phyloP scores from a whole-genome alignment of 345 rosid genomes.

The Dimocarpus longan region DNA sequence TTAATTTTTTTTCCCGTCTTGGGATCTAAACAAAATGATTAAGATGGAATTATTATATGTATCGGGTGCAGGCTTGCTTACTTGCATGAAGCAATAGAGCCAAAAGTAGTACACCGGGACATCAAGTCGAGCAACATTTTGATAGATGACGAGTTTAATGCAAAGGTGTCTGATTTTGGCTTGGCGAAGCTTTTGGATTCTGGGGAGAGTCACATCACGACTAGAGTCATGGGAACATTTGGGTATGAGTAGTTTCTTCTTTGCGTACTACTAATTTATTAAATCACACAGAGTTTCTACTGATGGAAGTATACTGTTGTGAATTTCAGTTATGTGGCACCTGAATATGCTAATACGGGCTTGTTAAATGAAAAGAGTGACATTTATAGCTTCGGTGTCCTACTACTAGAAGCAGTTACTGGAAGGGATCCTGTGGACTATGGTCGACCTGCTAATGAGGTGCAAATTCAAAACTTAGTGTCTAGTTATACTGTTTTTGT shows the following conservation, averaged over 20 bases:
- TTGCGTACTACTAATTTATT: conserved; percentile 9
- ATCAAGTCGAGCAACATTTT: conserved; percentile 96
- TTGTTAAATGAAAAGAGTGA: conserved; percentile 97
- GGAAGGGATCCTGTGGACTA: conserved; percentile 97
- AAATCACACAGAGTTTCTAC: conserved; percentile 14
- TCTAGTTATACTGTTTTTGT: background rate
- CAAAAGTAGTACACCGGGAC: conserved; percentile 94
- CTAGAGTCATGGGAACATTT: conserved; percentile 99
- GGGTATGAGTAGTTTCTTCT: conserved; percentile 56
- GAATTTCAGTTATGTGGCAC: conserved; percentile 86
- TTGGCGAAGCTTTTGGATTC: conserved; percentile 91
- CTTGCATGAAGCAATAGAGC: conserved; percentile 98
- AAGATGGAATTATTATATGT: background rate
- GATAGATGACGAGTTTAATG: conserved; percentile 80
- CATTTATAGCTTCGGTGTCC: conserved; percentile 92
- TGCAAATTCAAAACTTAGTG: conserved; percentile 13
- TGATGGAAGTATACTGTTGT: conserved; percentile 14
- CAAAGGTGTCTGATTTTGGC: conserved; percentile 97
- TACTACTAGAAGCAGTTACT: conserved; percentile 88
- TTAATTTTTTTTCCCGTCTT: background rate
- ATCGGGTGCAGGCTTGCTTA: conserved; percentile 77
- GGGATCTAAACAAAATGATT: conserved; percentile 6
- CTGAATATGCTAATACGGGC: conserved; percentile 92
- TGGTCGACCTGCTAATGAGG: conserved; percentile 90
- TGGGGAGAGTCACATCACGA: conserved; percentile 90